Conservation (phyloP, 768 basidiomycete species). For the Pleurotus eryngii region DNA sequence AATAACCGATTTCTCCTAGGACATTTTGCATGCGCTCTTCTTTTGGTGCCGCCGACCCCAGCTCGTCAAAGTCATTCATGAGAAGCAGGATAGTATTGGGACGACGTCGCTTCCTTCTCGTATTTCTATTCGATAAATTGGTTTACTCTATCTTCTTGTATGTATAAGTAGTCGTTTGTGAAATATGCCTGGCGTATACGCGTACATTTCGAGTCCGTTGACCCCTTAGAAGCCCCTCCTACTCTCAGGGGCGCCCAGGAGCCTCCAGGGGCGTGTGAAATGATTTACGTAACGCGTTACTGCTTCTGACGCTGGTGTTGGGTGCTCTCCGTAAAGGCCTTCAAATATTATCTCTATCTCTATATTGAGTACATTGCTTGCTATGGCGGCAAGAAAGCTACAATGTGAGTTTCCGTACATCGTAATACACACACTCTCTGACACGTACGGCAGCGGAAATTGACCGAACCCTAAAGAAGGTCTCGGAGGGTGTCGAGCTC, state of each 20-base stretch:
- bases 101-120: not conserved
- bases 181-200: no score
- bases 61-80: not conserved
- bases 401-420: constrained; percentile 54
- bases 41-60: constrained; percentile 27
- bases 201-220: no score
- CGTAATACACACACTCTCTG: constrained; percentile 1
- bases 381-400: constrained; percentile 70
- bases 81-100: not conserved
- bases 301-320: no score
- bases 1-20: constrained; percentile 13
- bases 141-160: constrained; percentile 21
- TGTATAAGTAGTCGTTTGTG: constrained; percentile 13
- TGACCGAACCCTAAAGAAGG: constrained; percentile 97
- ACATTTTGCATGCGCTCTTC: constrained; percentile 31
- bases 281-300: no score
- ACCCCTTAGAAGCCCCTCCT: no score
- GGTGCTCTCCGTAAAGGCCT: constrained; percentile 16
- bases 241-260: no score
- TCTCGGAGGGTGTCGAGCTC: constrained; percentile 90
- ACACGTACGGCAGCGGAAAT: constrained; percentile 77
- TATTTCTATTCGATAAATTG: not conserved
- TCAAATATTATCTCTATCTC: no score
- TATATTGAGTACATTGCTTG: constrained; percentile 17
- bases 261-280: no score